These are phyloP conservation scores for Allodekkera sacchari DNA, from an alignment of 805 yeast genomes.

Conservation along the genomic window DNA sequence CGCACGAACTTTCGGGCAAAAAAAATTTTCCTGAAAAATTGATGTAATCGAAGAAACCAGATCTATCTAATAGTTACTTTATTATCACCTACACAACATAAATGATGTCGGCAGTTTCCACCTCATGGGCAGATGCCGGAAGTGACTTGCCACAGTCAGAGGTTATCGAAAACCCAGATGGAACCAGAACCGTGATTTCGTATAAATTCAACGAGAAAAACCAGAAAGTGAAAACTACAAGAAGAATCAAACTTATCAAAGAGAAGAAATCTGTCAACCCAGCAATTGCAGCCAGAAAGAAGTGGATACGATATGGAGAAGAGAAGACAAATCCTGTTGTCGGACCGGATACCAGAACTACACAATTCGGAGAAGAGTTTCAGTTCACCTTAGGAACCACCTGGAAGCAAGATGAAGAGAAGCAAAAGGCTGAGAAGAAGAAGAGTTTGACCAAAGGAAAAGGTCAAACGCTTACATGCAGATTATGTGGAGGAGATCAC, in stretches of 20 bases:
- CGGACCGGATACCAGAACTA: conserved; percentile 85
- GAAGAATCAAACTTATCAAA: conserved; percentile 67
- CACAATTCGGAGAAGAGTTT: conserved; percentile 81
- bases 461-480: conserved; percentile 58
- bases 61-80: neutral
- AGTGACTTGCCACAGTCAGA: conserved; percentile 69
- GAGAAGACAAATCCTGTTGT: conserved; percentile 60
- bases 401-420: conserved; percentile 73
- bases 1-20: too few species aligned
- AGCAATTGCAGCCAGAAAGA: conserved; percentile 76
- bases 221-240: conserved; percentile 80
- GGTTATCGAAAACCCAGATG: conserved; percentile 72
- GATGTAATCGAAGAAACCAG: too few species aligned
- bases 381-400: conserved; percentile 64
- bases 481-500: conserved; percentile 91
- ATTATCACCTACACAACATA: too few species aligned
- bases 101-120: conserved; percentile 4
- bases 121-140: conserved; percentile 60
- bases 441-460: conserved; percentile 43
- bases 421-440: conserved; percentile 49
- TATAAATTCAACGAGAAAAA: conserved; percentile 71
- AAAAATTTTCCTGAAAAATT: too few species aligned
- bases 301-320: conserved; percentile 83
- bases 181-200: conserved; percentile 80
- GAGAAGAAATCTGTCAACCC: conserved; percentile 80